Evolutionary conservation across 75 land plant species (phyloP).

Genomic region (Pseudotsuga menziesii): DNA sequence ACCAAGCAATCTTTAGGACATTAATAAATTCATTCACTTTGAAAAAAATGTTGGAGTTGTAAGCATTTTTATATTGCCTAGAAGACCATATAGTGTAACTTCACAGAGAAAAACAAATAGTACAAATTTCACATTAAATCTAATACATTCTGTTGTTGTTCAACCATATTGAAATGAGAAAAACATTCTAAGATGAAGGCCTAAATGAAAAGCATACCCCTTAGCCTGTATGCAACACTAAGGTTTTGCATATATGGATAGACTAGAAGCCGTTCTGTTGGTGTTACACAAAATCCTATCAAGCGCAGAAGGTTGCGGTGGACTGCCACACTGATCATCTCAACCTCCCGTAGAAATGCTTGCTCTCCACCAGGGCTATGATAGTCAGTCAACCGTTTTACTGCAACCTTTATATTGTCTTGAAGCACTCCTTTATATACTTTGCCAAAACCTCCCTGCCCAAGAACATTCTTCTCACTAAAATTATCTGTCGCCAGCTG

Average conservation of each 20-base stretch:
- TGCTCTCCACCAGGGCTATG: constrained; percentile 48
- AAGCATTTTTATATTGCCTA: too few relatives aligned
- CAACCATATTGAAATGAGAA: too few relatives aligned
- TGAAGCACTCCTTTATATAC: constrained; percentile 47
- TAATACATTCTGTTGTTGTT: too few relatives aligned
- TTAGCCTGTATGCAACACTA: constrained; percentile 67
- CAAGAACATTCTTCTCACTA: constrained; percentile 41
- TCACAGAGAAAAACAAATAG: too few relatives aligned
- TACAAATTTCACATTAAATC: too few relatives aligned
- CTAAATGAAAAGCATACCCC: constrained; percentile 22
- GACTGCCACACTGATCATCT: constrained; percentile 73
- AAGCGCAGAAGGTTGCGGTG: constrained; percentile 63
- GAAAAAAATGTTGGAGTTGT: too few relatives aligned
- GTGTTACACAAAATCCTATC: constrained; percentile 52
- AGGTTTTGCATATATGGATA: constrained; percentile 77
- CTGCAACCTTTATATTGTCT: constrained; percentile 51
- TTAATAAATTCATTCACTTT: too few relatives aligned
- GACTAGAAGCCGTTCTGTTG: constrained; percentile 64
- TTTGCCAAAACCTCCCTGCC: constrained; percentile 54
- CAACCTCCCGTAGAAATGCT: constrained; percentile 72
- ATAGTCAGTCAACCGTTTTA: constrained; percentile 55
- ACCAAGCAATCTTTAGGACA: too few relatives aligned
- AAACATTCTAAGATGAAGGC: too few relatives aligned
- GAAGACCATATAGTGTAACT: too few relatives aligned
- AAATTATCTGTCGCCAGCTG: constrained; percentile 50